These are phyloP conservation scores for Sporothrix globosa DNA, from an alignment of 2,329 filamentous ascomycete genomes.

Conservation along the genomic window DNA sequence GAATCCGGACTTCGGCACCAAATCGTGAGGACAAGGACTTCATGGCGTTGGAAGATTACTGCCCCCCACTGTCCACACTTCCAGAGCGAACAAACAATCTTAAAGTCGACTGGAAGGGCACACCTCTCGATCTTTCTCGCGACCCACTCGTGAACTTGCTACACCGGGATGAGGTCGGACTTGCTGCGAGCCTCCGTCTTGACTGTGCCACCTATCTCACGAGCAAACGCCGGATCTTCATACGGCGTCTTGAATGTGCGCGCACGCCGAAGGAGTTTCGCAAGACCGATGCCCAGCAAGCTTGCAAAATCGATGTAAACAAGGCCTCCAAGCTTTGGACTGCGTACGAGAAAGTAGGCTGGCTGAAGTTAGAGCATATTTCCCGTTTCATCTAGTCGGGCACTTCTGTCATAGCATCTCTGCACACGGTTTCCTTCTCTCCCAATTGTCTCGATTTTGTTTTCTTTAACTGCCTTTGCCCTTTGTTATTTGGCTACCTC, in stretches of 20 bases:
- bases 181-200: conserved; percentile 79
- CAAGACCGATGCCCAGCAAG: conserved; percentile 93
- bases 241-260: conserved; percentile 69
- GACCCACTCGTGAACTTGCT: conserved; percentile 72
- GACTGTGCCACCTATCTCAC: conserved; percentile 87
- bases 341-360: conserved; percentile 83
- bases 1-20: conserved; percentile 57
- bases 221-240: conserved; percentile 90
- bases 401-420: background rate
- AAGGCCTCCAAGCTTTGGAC: conserved; percentile 93
- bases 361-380: conserved; percentile 66
- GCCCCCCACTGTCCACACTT: conserved; percentile 68
- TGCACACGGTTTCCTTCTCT: background rate
- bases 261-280: conserved; percentile 79
- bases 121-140: conserved; percentile 71
- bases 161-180: conserved; percentile 73
- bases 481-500: background rate
- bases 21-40: conserved; percentile 86
- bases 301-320: conserved; percentile 98
- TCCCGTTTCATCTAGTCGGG: conserved; percentile 30
- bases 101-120: conserved; percentile 87
- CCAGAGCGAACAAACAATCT: conserved; percentile 69
- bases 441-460: background rate
- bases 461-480: background rate
- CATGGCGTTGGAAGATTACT: conserved; percentile 69